A percentile compares a stretch with the other conserved stretches of the same genome.
Conservation (phyloP, 2,329 filamentous ascomycete species). For the Hypoxylon sp. region DNA sequence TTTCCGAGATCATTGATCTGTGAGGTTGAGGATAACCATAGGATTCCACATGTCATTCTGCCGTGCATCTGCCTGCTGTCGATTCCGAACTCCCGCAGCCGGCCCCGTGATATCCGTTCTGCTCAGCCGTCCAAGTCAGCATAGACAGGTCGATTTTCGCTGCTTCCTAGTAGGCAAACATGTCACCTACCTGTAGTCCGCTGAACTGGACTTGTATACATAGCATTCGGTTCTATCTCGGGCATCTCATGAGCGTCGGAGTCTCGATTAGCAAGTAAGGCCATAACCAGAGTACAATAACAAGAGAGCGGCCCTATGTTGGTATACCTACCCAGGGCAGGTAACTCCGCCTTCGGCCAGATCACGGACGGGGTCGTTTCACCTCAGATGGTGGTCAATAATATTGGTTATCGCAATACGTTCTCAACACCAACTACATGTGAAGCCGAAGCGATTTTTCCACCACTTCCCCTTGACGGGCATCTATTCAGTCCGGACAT, state of each 20-base stretch:
- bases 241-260: not conserved
- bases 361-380: constrained; percentile 12
- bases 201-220: not conserved
- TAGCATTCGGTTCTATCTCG: constrained; percentile 17
- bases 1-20: constrained; percentile 87
- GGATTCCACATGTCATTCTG: constrained; percentile 66
- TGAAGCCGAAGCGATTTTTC: not conserved
- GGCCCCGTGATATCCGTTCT: not conserved
- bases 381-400: not conserved
- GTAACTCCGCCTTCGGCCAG: constrained; percentile 13
- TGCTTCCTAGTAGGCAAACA: constrained; percentile 1
- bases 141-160: not conserved
- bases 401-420: not conserved
- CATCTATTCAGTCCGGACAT: not conserved
- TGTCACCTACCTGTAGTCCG: not conserved
- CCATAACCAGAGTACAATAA: not conserved
- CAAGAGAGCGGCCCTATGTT: no score
- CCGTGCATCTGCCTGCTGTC: not conserved
- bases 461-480: not conserved
- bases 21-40: constrained; percentile 96
- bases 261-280: not conserved
- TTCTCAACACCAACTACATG: constrained; percentile 3
- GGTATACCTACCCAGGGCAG: not conserved
- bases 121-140: not conserved
- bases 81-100: not conserved